Evolutionary conservation across 2,329 filamentous ascomycete species (phyloP), one percentile per base, ranked within the genome.

Genomic region (Neurospora sp.): DNA sequence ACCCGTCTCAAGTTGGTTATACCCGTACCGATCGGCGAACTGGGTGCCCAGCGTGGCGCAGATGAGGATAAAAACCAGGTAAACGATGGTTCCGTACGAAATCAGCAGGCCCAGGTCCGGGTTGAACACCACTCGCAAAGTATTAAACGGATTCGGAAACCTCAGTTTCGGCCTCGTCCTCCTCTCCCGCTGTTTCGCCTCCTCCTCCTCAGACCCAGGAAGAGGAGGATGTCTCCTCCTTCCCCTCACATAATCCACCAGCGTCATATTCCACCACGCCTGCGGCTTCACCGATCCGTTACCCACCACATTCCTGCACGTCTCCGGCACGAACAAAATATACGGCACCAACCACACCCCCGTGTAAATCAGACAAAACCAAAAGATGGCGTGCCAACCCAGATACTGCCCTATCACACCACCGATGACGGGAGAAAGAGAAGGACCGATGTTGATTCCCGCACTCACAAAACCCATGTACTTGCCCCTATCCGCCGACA

Each of bases 391-490:
- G n/a, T 86, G 81, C 90, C 90, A 92, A 9, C 87, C 88, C 0
- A 90, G 82, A 71, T 85, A 90, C 73, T 90, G 82, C 19, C 84
- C 84, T 19, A 93, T 78, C 1, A 28, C 28, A 4, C 28, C 28
- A 28, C 28, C 28, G 28, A 28, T 28, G 28, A 28, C 28, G 28
- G 28, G 28, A 28, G 28, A 28, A 28, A 28, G 28, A 28, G 28
- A 28, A 28, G 28, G 28, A 28, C 28, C 28, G 28, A 28, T 28
- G 3, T 89, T 87, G 69, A 86, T 81, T 17, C 86, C 88, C 4
- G 83, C 83, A 39, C 84, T 85, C n/a, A 89, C 86, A 71, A 89
- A 85, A 68, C 87, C 91, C 81, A 94, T 90, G 76, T 91, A 94
- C 70, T 85, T 86, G 2, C 92, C 92, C 74, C 92, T 83, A 77